Percentiles rank a stretch among this genome's conserved stretches.
Conservation (phyloP, 306 rosid genomes). For the Amphicarpaea edgeworthii region DNA sequence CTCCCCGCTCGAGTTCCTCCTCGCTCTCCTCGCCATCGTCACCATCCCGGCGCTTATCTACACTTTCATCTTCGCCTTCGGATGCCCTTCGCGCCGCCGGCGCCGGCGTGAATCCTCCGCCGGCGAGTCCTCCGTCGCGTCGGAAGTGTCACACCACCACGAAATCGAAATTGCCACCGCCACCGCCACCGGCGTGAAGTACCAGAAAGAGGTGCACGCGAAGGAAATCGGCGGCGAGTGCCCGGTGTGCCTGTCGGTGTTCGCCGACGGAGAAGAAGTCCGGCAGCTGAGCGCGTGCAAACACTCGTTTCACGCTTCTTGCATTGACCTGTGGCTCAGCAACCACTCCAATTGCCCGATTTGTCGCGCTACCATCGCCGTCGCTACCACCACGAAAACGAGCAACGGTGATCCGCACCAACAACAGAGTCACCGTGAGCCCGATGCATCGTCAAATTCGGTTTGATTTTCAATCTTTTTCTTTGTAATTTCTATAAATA, state of each 20-base stretch:
- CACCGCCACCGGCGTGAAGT: constrained; percentile 43
- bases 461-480: constrained; percentile 46
- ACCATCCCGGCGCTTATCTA: constrained; percentile 77
- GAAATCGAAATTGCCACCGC: constrained; percentile 32
- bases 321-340: constrained; percentile 74
- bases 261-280: constrained; percentile 70
- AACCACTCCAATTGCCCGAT: constrained; percentile 77
- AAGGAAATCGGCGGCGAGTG: constrained; percentile 72
- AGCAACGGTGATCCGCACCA: constrained; percentile 3
- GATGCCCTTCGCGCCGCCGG: constrained; percentile 63
- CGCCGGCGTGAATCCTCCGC: constrained; percentile 38
- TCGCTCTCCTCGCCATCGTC: constrained; percentile 75
- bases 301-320: constrained; percentile 71
- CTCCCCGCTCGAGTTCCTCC: constrained; percentile 82
- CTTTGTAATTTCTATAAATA: not conserved
- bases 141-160: constrained; percentile 33
- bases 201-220: constrained; percentile 53
- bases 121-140: constrained; percentile 40
- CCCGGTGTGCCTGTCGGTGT: constrained; percentile 77
- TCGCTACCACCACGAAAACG: constrained; percentile 32
- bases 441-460: constrained; percentile 54
- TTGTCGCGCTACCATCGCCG: constrained; percentile 62
- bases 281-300: constrained; percentile 68
- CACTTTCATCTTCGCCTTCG: constrained; percentile 73
- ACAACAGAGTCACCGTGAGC: constrained; percentile 57